Percentiles rank a stretch among this genome's conserved stretches.
phyloP scores from a whole-genome alignment of 257 asterid species.

The Catharanthus roseus region DNA sequence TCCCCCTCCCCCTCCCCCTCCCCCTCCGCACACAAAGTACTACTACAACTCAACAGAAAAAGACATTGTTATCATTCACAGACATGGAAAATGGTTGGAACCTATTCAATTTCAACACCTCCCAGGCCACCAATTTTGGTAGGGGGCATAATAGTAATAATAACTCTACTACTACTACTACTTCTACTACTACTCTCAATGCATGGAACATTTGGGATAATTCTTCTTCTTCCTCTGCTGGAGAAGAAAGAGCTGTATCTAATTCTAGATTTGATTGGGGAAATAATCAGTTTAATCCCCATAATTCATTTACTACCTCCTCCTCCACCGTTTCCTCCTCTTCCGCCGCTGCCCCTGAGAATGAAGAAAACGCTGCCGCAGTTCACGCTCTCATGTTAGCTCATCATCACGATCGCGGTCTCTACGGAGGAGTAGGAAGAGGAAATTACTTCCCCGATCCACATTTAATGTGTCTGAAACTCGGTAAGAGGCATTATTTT shows the following conservation, averaged over 20 bases:
- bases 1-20: no score
- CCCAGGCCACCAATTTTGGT: not conserved
- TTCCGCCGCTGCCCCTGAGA: constrained; percentile 2
- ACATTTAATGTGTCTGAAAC: constrained; percentile 46
- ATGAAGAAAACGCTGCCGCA: constrained; percentile 6
- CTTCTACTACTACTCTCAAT: no score
- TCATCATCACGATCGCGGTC: not conserved
- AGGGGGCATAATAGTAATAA: constrained; percentile 20
- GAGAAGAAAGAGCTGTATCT: no score
- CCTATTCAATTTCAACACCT: constrained; percentile 24
- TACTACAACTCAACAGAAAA: not conserved
- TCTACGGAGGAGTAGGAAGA: not conserved
- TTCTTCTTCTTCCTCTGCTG: not conserved
- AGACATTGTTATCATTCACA: not conserved
- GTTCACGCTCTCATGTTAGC: constrained; percentile 18
- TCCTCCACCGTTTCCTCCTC: not conserved
- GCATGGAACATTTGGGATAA: constrained; percentile 36
- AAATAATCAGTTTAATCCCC: not conserved
- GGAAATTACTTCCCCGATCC: constrained; percentile 29
- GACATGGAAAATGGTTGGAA: constrained; percentile 47
- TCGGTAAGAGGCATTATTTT: constrained; percentile 53
- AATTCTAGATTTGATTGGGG: constrained; percentile 18
- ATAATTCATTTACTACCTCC: not conserved
- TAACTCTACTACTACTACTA: constrained; percentile 8
- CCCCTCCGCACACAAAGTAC: not conserved